Conservation (phyloP, 345 rosid species). For the Gossypium ekmanianum region DNA sequence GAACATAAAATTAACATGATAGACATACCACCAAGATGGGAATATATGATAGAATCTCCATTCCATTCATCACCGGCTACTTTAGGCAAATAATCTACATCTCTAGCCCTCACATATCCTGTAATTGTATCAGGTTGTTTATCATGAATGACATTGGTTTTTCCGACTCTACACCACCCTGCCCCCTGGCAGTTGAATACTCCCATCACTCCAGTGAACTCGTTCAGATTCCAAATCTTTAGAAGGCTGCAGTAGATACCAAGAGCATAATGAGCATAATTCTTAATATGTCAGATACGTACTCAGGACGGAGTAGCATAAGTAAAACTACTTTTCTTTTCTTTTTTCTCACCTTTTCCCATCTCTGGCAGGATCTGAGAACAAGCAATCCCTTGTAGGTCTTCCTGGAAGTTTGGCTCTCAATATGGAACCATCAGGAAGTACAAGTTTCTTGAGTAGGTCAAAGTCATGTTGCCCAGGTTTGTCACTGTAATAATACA, state of each 20-base stretch:
- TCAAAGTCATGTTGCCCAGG: constrained; percentile 67
- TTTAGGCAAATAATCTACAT: constrained; percentile 52
- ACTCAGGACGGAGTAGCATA: too few species aligned
- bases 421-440: constrained; percentile 62
- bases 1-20: not conserved
- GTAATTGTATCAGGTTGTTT: constrained; percentile 48
- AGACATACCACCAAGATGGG: constrained; percentile 55
- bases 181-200: constrained; percentile 70
- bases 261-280: constrained; percentile 1
- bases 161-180: constrained; percentile 60
- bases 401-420: constrained; percentile 71
- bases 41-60: constrained; percentile 49
- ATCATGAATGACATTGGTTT: constrained; percentile 58
- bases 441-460: constrained; percentile 59
- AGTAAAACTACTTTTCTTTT: not conserved
- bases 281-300: too few species aligned
- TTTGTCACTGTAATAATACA: constrained; percentile 42
- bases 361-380: constrained; percentile 58
- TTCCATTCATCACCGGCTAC: constrained; percentile 50
- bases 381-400: constrained; percentile 63
- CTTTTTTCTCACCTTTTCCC: constrained; percentile 44
- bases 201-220: constrained; percentile 53
- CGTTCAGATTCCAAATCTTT: constrained; percentile 67
- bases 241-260: constrained; percentile 37
- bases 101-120: constrained; percentile 45